Conservation (phyloP, 2,329 filamentous ascomycete genomes). For the Niveomyces coronatus region DNA sequence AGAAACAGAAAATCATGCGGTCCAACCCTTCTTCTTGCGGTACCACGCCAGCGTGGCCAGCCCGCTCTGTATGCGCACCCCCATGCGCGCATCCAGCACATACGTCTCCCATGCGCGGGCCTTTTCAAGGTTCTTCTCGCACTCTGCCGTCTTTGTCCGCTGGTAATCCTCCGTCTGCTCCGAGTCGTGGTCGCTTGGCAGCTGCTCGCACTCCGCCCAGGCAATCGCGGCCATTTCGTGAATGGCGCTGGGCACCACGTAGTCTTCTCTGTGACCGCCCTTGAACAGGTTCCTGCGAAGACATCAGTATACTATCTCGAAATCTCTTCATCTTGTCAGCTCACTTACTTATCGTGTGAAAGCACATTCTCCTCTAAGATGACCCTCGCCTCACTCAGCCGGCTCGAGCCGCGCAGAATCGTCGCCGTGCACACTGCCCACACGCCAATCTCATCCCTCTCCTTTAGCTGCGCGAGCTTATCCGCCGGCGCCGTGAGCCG, state of each 20-base stretch:
- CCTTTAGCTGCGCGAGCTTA: constrained; percentile 34
- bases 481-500: constrained; percentile 39
- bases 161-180: constrained; percentile 28
- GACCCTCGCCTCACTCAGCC: constrained; percentile 52
- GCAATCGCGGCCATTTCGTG: constrained; percentile 79
- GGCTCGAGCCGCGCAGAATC: constrained; percentile 52
- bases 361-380: constrained; percentile 57
- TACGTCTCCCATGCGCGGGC: constrained; percentile 62
- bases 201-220: constrained; percentile 57
- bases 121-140: constrained; percentile 54
- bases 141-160: constrained; percentile 45
- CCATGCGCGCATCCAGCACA: constrained; percentile 63
- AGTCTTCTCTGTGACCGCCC: constrained; percentile 55
- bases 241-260: constrained; percentile 60
- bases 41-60: constrained; percentile 54
- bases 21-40: constrained; percentile 30
- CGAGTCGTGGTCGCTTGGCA: constrained; percentile 18
- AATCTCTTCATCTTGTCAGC: neutral
- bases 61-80: constrained; percentile 61
- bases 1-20: neutral
- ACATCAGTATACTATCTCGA: constrained; percentile 8
- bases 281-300: constrained; percentile 39
- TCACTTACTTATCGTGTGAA: constrained; percentile 47
- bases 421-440: constrained; percentile 56
- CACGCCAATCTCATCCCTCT: constrained; percentile 52